These are phyloP conservation scores for Apiospora aurea DNA, from an alignment of 2,329 filamentous ascomycete species.

Conservation along the genomic window DNA sequence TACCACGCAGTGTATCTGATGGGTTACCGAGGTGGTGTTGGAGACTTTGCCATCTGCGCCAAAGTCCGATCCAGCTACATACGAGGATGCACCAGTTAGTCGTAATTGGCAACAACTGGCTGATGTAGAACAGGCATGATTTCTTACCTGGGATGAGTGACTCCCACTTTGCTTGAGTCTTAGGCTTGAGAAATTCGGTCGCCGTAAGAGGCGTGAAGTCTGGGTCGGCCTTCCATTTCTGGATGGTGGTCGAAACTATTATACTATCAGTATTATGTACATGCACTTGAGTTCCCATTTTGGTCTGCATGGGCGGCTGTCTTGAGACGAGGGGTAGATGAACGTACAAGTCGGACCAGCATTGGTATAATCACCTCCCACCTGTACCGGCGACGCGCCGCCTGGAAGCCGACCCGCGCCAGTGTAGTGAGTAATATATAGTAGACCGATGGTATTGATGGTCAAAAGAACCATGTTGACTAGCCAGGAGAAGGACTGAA, in stretches of 20 bases:
- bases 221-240: constrained; percentile 44
- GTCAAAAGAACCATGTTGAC: constrained; percentile 8
- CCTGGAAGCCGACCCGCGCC: background rate
- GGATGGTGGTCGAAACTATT: constrained; percentile 41
- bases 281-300: too few species aligned
- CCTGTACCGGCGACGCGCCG: background rate
- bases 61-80: constrained; percentile 44
- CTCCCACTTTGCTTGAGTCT: constrained; percentile 45
- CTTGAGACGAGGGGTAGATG: too few species aligned
- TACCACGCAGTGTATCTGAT: constrained; percentile 47
- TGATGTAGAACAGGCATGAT: background rate
- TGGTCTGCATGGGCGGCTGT: too few species aligned
- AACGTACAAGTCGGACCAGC: background rate
- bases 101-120: background rate
- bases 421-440: background rate
- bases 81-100: background rate
- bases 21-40: constrained; percentile 47
- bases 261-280: too few species aligned
- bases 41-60: constrained; percentile 44
- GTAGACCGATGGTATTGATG: background rate
- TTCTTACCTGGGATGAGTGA: constrained; percentile 44
- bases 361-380: background rate
- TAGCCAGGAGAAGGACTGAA: background rate
- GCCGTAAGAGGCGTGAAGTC: constrained; percentile 46
- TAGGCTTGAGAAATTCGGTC: constrained; percentile 46